Evolutionary conservation across 495 filamentous ascomycete species (phyloP).

Genomic region (Lentithecium fluviatile): DNA sequence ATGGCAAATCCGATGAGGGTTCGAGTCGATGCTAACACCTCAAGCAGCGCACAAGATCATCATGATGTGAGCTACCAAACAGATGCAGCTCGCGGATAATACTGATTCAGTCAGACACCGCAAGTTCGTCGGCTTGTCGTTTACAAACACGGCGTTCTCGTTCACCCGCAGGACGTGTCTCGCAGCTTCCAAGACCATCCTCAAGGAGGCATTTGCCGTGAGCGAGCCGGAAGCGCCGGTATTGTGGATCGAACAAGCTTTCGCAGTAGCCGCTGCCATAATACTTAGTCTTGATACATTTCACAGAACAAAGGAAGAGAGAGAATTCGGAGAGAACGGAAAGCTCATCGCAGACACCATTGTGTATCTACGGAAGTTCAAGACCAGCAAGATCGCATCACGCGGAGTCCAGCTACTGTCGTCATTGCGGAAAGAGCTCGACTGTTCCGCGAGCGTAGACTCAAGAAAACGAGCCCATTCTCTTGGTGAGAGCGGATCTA

Average conservation of each 20-base stretch:
- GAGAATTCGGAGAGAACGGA: constrained; percentile 5
- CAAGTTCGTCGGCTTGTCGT: constrained; percentile 2
- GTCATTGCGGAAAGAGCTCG: background rate
- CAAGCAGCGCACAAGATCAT: constrained; percentile 17
- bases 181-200: constrained; percentile 18
- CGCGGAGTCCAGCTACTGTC: constrained; percentile 7
- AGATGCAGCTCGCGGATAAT: background rate
- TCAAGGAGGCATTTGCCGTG: constrained; percentile 2
- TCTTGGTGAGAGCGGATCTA: background rate
- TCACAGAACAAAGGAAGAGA: background rate
- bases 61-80: constrained; percentile 2
- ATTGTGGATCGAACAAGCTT: constrained; percentile 21
- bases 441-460: background rate
- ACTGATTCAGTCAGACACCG: background rate
- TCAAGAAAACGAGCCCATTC: constrained; percentile 3
- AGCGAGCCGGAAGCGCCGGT: constrained; percentile 3
- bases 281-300: constrained; percentile 16
- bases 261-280: constrained; percentile 12
- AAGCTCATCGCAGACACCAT: constrained; percentile 3
- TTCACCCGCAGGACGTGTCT: constrained; percentile 21
- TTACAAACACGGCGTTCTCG: constrained; percentile 17
- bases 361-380: background rate
- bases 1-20: background rate
- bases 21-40: background rate
- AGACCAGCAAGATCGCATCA: constrained; percentile 1